These are phyloP conservation scores for Solanum stenotomum DNA, from an alignment of 257 asterid species.

Conservation along the genomic window DNA sequence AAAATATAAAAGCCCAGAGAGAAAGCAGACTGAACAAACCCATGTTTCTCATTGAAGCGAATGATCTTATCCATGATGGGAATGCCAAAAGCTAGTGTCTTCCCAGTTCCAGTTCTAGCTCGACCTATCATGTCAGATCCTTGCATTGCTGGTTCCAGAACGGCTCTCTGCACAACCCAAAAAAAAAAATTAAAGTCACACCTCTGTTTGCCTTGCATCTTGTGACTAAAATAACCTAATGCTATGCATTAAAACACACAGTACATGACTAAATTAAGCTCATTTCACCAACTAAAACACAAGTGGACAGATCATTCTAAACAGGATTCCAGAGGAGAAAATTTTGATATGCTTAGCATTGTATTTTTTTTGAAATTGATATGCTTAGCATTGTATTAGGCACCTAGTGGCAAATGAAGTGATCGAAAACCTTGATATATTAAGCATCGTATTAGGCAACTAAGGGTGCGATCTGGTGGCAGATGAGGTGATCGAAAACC, in stretches of 20 bases:
- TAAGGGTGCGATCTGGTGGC: neutral
- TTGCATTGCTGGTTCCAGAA: slow-evolving; percentile 89
- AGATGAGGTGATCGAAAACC: neutral
- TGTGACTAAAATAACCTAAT: neutral
- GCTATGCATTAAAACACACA: neutral
- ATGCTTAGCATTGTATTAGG: neutral
- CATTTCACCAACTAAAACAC: neutral
- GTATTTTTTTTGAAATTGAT: neutral
- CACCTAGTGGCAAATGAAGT: neutral
- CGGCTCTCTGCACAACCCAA: slow-evolving; percentile 57
- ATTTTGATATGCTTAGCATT: neutral
- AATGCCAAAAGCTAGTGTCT: slow-evolving; percentile 92
- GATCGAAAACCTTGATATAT: neutral
- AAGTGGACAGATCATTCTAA: neutral
- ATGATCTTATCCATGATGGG: slow-evolving; percentile 85
- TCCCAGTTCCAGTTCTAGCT: slow-evolving; percentile 95
- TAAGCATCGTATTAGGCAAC: neutral
- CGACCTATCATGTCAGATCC: slow-evolving; percentile 95
- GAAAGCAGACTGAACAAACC: slow-evolving; percentile 31
- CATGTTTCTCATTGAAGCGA: slow-evolving; percentile 63
- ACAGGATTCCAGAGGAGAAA: neutral
- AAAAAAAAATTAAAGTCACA: neutral
- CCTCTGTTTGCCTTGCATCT: neutral
- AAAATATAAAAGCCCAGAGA: neutral
- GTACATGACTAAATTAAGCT: neutral